Evolutionary conservation across 768 basidiomycete species (phyloP).

Genomic region (Antrodiella citrinella): DNA sequence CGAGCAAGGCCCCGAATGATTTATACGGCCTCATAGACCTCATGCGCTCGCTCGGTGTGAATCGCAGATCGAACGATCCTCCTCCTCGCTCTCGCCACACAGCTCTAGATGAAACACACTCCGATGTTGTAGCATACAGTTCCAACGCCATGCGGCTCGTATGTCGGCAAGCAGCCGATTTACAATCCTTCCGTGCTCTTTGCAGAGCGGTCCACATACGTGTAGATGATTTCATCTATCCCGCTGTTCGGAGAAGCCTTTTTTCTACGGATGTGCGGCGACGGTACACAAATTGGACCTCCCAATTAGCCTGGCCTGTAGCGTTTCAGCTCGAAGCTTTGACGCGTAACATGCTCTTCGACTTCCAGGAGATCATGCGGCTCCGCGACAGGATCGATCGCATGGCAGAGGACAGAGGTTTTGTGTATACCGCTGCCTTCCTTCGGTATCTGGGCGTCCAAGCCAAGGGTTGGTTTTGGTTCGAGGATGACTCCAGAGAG

Average conservation of each 20-base stretch:
- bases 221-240: constrained; percentile 25
- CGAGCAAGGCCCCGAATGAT: constrained; percentile 13
- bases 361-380: constrained; percentile 37
- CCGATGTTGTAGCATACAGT: constrained; percentile 38
- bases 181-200: constrained; percentile 31
- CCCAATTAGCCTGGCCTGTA: constrained; percentile 34
- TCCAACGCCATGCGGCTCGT: constrained; percentile 43
- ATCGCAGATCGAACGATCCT: constrained; percentile 10
- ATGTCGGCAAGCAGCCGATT: constrained; percentile 26
- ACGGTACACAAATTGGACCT: constrained; percentile 25
- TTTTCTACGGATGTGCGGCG: constrained; percentile 32
- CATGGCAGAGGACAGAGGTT: constrained; percentile 1
- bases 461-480: constrained; percentile 15
- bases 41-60: neutral
- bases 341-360: constrained; percentile 28
- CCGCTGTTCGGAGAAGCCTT: constrained; percentile 30
- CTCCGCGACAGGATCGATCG: constrained; percentile 1
- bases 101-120: constrained; percentile 27
- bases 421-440: constrained; percentile 17
- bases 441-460: constrained; percentile 31
- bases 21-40: constrained; percentile 22
- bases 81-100: constrained; percentile 17
- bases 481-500: constrained; percentile 8
- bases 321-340: constrained; percentile 50
- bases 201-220: constrained; percentile 29